Evolutionary conservation across 2,329 filamentous ascomycete genomes (phyloP).

Genomic region (Trichophyton mentagrophytes): DNA sequence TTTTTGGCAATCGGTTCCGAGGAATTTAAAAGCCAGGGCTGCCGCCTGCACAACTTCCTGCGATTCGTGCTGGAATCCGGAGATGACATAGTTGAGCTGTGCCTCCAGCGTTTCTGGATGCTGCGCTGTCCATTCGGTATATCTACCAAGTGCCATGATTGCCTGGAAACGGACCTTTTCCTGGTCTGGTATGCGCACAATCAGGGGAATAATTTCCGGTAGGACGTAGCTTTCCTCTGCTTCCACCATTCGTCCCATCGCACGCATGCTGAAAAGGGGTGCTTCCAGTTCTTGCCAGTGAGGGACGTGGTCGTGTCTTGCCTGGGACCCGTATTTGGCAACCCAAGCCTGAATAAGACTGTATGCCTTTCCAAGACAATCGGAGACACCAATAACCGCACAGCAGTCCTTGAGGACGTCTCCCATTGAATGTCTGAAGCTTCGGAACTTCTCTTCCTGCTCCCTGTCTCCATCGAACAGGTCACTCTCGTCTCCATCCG

Average conservation of each 20-base stretch:
- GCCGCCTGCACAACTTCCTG: slow-evolving; percentile 85
- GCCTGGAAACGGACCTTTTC: slow-evolving; percentile 98
- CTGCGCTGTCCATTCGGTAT: slow-evolving; percentile 93
- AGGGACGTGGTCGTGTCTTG: slow-evolving; percentile 61
- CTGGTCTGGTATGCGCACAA: slow-evolving; percentile 88
- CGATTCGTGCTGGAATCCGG: slow-evolving; percentile 76
- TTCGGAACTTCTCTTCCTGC: slow-evolving; percentile 89
- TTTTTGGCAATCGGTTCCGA: slow-evolving; percentile 88
- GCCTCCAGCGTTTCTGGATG: slow-evolving; percentile 85
- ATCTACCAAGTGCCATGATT: slow-evolving; percentile 91
- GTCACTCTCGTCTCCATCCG: slow-evolving; percentile 65
- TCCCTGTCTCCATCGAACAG: slow-evolving; percentile 93
- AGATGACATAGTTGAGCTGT: slow-evolving; percentile 91
- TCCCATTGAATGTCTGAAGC: slow-evolving; percentile 94
- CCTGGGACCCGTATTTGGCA: slow-evolving; percentile 63
- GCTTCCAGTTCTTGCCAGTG: slow-evolving; percentile 96
- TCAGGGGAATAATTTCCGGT: slow-evolving; percentile 79
- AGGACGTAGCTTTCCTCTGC: slow-evolving; percentile 76
- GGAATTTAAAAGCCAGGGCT: slow-evolving; percentile 89
- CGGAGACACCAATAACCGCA: slow-evolving; percentile 84
- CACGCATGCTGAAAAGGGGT: slow-evolving; percentile 85
- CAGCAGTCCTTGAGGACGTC: slow-evolving; percentile 96
- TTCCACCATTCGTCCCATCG: slow-evolving; percentile 92
- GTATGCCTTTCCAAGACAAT: slow-evolving; percentile 82
- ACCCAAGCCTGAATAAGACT: slow-evolving; percentile 80